phyloP scores from a whole-genome alignment of 163 green algal genomes.

The Scenedesmus sp. region DNA sequence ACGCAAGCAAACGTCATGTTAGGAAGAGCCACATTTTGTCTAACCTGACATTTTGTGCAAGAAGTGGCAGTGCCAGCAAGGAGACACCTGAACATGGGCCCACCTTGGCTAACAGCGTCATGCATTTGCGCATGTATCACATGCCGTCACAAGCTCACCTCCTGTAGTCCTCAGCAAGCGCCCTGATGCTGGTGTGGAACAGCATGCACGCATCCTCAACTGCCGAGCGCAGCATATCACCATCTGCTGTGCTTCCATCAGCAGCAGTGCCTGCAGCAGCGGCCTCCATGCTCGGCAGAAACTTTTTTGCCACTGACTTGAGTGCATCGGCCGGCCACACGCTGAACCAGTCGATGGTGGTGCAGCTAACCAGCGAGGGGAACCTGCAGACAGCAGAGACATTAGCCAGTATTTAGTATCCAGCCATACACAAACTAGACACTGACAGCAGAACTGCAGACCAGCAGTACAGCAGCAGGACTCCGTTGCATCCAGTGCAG shows the following conservation, averaged over 20 bases:
- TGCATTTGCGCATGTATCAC: slow-evolving; percentile 37
- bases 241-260: not conserved
- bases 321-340: slow-evolving; percentile 81
- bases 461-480: not conserved
- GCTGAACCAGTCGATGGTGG: slow-evolving; percentile 86
- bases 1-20: not conserved
- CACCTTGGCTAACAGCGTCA: not conserved
- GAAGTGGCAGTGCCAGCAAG: not conserved
- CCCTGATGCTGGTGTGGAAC: slow-evolving; percentile 71
- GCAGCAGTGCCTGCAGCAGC: not conserved
- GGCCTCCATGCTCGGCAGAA: slow-evolving; percentile 59
- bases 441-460: slow-evolving; percentile 40
- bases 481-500: too few species aligned
- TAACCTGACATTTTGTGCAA: too few species aligned
- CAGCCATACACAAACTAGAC: not conserved
- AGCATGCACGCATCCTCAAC: slow-evolving; percentile 79
- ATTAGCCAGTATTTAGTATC: not conserved
- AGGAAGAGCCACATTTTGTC: too few species aligned
- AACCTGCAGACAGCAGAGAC: slow-evolving; percentile 57
- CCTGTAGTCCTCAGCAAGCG: slow-evolving; percentile 64
- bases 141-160: slow-evolving; percentile 8
- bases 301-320: slow-evolving; percentile 72
- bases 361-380: slow-evolving; percentile 83
- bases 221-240: slow-evolving; percentile 44
- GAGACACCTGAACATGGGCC: not conserved